A percentile compares a stretch with the other conserved stretches of the same genome.
Evolutionary conservation across 208 protist genomes (phyloP).

Genomic region (Trypanosoma conorhini): DNA sequence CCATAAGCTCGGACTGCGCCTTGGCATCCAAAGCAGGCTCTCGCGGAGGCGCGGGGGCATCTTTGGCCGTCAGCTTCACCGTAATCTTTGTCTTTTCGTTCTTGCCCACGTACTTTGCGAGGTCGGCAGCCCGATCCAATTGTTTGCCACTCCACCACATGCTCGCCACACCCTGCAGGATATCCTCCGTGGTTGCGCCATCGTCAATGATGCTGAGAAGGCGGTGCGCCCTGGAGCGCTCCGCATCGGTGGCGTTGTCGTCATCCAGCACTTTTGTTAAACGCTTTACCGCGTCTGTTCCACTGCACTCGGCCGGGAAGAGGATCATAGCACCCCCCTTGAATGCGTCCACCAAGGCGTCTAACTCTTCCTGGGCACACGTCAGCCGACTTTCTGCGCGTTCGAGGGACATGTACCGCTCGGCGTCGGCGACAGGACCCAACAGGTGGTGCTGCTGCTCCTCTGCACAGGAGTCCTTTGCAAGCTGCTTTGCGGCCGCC

Average conservation of each 20-base stretch:
- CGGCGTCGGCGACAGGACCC: constrained; percentile 67
- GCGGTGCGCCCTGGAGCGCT: constrained; percentile 80
- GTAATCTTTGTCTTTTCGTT: constrained; percentile 95
- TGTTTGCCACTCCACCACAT: constrained; percentile 93
- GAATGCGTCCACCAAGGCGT: constrained; percentile 64
- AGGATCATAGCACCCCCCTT: constrained; percentile 87
- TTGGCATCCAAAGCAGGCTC: constrained; percentile 82
- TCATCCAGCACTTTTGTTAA: constrained; percentile 69
- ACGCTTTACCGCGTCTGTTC: constrained; percentile 60
- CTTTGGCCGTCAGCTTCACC: constrained; percentile 84
- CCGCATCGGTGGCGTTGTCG: constrained; percentile 49
- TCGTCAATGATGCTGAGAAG: constrained; percentile 87
- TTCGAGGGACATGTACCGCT: constrained; percentile 78
- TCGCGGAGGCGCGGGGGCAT: constrained; percentile 68
- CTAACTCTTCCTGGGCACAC: constrained; percentile 68
- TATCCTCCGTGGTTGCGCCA: constrained; percentile 78
- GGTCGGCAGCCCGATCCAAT: constrained; percentile 66
- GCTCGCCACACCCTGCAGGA: constrained; percentile 50
- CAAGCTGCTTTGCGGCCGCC: constrained; percentile 74
- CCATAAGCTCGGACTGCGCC: constrained; percentile 90
- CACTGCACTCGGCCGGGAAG: constrained; percentile 87
- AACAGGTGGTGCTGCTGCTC: constrained; percentile 68
- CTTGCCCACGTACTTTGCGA: constrained; percentile 88
- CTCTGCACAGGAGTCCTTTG: constrained; percentile 71
- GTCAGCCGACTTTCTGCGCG: constrained; percentile 56